phyloP scores from a whole-genome alignment of 2,329 filamentous ascomycete species.

The Fusarium nygamai region DNA sequence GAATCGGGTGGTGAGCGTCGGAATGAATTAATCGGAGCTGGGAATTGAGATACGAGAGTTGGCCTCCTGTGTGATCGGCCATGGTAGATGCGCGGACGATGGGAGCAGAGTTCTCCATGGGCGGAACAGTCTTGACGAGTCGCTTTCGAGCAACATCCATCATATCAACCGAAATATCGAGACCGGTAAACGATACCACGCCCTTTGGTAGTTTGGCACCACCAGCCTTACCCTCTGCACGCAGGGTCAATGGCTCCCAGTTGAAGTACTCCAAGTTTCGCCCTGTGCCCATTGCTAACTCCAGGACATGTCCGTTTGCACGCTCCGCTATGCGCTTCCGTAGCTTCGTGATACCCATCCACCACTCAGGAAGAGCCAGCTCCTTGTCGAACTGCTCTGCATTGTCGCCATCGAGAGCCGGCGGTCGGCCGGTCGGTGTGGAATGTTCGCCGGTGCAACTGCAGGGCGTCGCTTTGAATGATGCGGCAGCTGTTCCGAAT shows the following conservation, averaged over 20 bases:
- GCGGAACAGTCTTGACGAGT: slow-evolving; percentile 57
- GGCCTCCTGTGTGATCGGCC: slow-evolving; percentile 49
- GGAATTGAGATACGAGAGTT: slow-evolving; percentile 52
- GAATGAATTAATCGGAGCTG: slow-evolving; percentile 59
- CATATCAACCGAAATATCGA: slow-evolving; percentile 71
- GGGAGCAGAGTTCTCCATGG: slow-evolving; percentile 46
- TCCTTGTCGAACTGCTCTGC: slow-evolving; percentile 68
- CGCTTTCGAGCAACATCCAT: slow-evolving; percentile 66
- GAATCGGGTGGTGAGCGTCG: slow-evolving; percentile 59
- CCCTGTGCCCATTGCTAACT: slow-evolving; percentile 71
- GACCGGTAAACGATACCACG: slow-evolving; percentile 67
- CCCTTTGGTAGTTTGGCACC: slow-evolving; percentile 28
- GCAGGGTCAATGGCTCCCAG: slow-evolving; percentile 57
- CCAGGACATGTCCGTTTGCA: slow-evolving; percentile 67
- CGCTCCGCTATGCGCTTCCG: slow-evolving; percentile 59
- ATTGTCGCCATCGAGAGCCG: slow-evolving; percentile 56
- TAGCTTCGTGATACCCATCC: slow-evolving; percentile 64
- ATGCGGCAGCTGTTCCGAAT: slow-evolving; percentile 51
- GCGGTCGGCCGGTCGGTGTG: slow-evolving; percentile 59
- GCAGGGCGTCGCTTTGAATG: slow-evolving; percentile 43
- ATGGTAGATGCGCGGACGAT: slow-evolving; percentile 48
- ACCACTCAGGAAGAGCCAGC: slow-evolving; percentile 66
- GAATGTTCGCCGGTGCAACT: slow-evolving; percentile 47
- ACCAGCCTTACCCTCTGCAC: slow-evolving; percentile 12
- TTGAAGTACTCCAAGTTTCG: slow-evolving; percentile 69